Conservation (phyloP, 1,139 yeast genomes). For the Saccharomyces hybrid region DNA sequence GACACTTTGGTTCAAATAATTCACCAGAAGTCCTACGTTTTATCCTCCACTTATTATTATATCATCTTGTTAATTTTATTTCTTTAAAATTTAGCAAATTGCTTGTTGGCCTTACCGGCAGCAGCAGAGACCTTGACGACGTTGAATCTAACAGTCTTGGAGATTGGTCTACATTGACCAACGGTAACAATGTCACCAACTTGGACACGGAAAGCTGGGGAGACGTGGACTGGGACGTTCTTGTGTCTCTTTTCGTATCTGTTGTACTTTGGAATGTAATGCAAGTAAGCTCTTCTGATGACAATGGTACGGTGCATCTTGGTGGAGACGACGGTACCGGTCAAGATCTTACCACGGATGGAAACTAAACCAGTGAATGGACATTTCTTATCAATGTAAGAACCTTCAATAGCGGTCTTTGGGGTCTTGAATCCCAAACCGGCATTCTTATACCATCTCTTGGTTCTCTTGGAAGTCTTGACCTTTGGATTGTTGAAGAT, state of each 20-base stretch:
- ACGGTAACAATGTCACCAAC: conserved; percentile 99
- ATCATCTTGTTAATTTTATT: neutral
- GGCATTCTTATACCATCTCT: conserved; percentile 99
- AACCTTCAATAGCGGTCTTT: conserved; percentile 95
- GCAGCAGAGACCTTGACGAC: conserved; percentile 93
- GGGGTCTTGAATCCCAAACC: conserved; percentile 99
- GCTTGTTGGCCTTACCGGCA: conserved; percentile 81
- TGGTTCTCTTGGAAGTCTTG: conserved; percentile 96
- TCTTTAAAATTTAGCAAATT: conserved; percentile 57
- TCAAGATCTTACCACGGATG: conserved; percentile 98
- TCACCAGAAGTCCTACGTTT: neutral
- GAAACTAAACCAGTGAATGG: conserved; percentile 96
- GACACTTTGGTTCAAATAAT: neutral
- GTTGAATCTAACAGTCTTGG: conserved; percentile 99
- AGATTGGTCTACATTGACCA: conserved; percentile 99
- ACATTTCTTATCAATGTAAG: conserved; percentile 99
- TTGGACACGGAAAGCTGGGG: conserved; percentile 99
- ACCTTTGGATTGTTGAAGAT: conserved; percentile 99
- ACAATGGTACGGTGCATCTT: conserved; percentile 99
- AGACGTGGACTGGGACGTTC: conserved; percentile 99
- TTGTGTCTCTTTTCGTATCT: conserved; percentile 99
- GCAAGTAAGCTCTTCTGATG: conserved; percentile 99
- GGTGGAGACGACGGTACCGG: conserved; percentile 99
- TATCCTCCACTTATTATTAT: neutral
- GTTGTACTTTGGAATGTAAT: conserved; percentile 99